Evolutionary conservation across 2,329 filamentous ascomycete genomes (phyloP).

Genomic region (Alternaria burnsii): DNA sequence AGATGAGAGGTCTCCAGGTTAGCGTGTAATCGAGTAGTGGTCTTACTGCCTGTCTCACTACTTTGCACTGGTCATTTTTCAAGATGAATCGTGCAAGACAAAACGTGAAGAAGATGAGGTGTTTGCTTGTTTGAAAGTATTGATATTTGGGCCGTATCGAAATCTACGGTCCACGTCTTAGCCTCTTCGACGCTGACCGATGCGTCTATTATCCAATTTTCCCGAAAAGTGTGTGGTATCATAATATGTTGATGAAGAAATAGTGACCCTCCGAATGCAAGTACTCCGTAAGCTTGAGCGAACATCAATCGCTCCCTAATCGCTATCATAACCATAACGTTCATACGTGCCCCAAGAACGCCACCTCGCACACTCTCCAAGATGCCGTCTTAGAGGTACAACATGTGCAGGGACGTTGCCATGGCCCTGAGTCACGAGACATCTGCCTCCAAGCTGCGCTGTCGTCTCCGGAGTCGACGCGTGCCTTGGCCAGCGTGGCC

Average conservation of each 20-base stretch:
- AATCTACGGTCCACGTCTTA: slow-evolving; percentile 1
- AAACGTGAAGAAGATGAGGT: not conserved
- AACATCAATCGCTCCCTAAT: not conserved
- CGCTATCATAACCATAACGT: slow-evolving; percentile 7
- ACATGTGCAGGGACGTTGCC: not conserved
- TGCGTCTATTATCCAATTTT: slow-evolving; percentile 5
- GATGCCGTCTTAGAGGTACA: not conserved
- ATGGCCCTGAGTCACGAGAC: not conserved
- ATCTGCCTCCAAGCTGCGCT: not conserved
- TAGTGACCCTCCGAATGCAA: not conserved
- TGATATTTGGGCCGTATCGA: not conserved
- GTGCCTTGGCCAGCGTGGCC: slow-evolving; percentile 1
- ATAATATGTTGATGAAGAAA: slow-evolving; percentile 6
- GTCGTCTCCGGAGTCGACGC: slow-evolving; percentile 6
- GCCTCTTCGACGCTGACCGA: not conserved
- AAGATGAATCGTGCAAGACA: not conserved
- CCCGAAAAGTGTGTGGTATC: slow-evolving; percentile 25
- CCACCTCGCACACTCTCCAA: not conserved
- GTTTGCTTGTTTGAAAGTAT: not conserved
- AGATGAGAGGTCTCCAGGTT: not conserved
- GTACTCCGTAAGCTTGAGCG: not conserved
- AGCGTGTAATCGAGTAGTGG: not conserved
- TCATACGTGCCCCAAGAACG: not conserved
- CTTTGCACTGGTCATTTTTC: not conserved
- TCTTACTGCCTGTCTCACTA: not conserved